A percentile compares a stretch with the other conserved stretches of the same genome.
phyloP scores from a whole-genome alignment of 1,284 basidiomycete species.

The Trichosporon sp. region DNA sequence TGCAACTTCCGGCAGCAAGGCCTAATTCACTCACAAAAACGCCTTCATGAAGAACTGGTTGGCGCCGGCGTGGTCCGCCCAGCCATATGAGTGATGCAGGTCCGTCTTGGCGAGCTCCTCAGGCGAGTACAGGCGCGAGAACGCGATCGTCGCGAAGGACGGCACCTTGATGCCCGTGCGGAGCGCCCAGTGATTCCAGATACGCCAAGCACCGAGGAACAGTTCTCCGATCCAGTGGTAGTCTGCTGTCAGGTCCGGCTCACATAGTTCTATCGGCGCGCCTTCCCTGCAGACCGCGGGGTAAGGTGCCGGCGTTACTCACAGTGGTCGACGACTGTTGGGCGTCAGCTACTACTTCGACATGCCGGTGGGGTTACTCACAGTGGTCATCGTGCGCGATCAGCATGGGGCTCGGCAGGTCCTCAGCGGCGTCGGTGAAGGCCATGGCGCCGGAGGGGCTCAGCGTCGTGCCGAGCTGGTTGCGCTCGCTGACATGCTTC shows the following conservation, averaged over 20 bases:
- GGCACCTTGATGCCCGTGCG: conserved; percentile 20
- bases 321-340: conserved; percentile 30
- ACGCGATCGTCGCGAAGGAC: conserved; percentile 26
- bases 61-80: conserved; percentile 34
- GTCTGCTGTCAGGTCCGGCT: conserved; percentile 19
- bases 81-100: conserved; percentile 11
- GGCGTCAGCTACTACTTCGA: not conserved
- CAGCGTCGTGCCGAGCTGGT: conserved; percentile 20
- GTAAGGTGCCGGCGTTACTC: not conserved
- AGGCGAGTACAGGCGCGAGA: conserved; percentile 17
- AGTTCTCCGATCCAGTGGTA: conserved; percentile 41
- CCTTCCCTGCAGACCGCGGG: too few species aligned
- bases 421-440: conserved; percentile 12
- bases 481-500: conserved; percentile 13
- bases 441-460: conserved; percentile 17
- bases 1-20: too few species aligned
- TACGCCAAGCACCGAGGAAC: conserved; percentile 34
- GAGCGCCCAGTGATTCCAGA: conserved; percentile 26
- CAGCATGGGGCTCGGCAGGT: conserved; percentile 23
- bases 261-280: too few species aligned
- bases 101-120: conserved; percentile 15
- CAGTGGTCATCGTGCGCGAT: conserved; percentile 25
- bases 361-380: not conserved
- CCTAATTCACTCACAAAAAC: conserved; percentile 39
- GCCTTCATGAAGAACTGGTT: conserved; percentile 32